Conservation (phyloP, 208 protist genomes). For the Trypanosomatidae sp. region DNA sequence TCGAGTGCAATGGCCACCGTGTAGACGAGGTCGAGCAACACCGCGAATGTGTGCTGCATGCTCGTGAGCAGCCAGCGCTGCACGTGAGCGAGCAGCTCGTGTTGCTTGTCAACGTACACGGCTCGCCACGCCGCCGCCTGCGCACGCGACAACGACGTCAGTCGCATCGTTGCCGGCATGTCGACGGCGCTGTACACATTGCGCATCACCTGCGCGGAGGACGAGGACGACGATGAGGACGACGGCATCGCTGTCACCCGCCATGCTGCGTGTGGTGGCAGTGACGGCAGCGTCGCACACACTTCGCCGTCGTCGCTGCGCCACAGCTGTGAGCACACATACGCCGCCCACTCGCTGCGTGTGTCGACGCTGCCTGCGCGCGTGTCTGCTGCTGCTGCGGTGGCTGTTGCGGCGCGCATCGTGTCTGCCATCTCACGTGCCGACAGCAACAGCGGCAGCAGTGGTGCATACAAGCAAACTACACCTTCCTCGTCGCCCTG, state of each 20-base stretch:
- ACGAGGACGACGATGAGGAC: too few species aligned
- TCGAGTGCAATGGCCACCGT: conserved; percentile 51
- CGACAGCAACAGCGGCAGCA: conserved; percentile 55
- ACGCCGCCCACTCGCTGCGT: too few species aligned
- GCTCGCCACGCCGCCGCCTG: conserved; percentile 37
- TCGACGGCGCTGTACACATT: conserved; percentile 14
- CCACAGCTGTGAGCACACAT: too few species aligned
- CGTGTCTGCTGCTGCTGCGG: too few species aligned
- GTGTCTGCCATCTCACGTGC: conserved; percentile 8
- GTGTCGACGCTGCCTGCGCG: too few species aligned
- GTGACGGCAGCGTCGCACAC: too few species aligned
- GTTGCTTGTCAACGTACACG: conserved; percentile 51
- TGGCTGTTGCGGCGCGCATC: too few species aligned
- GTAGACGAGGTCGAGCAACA: conserved; percentile 42
- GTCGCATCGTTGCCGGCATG: conserved; percentile 18
- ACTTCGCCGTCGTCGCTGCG: too few species aligned
- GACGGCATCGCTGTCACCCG: too few species aligned
- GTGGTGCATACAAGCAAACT: conserved; percentile 15
- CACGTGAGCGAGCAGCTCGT: conserved; percentile 26
- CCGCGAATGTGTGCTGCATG: conserved; percentile 20
- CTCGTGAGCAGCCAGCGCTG: conserved; percentile 20
- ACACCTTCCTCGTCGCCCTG: too few species aligned
- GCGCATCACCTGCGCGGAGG: too few species aligned
- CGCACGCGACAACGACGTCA: conserved; percentile 13
- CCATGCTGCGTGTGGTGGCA: too few species aligned